These are phyloP conservation scores for Iberis pinnata DNA, from an alignment of 345 rosid genomes.

Conservation along the genomic window DNA sequence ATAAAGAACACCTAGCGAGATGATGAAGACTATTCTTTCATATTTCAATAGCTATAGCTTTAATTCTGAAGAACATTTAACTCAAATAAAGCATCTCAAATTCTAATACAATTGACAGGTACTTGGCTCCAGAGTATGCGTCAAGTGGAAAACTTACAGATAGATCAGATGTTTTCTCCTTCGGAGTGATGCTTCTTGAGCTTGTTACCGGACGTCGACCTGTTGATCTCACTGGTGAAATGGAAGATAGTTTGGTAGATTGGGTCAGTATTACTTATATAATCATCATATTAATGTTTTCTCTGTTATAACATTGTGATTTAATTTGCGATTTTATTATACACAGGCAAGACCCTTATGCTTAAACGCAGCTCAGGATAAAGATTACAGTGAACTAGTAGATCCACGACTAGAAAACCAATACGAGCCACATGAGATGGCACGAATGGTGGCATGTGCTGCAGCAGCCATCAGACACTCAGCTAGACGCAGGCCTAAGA, in stretches of 20 bases:
- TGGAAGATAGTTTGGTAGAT: constrained; percentile 91
- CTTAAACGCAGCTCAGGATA: constrained; percentile 51
- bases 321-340: too few species aligned
- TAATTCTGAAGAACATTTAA: not conserved
- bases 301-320: not conserved
- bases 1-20: constrained; percentile 9
- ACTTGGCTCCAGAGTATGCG: constrained; percentile 97
- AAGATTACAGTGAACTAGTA: constrained; percentile 49
- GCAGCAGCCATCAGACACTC: constrained; percentile 88
- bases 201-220: constrained; percentile 77
- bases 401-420: constrained; percentile 53
- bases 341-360: constrained; percentile 61
- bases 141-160: constrained; percentile 84
- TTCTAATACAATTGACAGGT: constrained; percentile 34
- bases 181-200: constrained; percentile 88
- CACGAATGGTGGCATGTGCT: constrained; percentile 83
- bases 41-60: not conserved
- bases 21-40: not conserved
- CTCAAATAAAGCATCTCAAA: constrained; percentile 16
- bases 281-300: not conserved
- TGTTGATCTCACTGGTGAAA: constrained; percentile 52
- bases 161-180: constrained; percentile 92
- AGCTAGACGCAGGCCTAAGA: constrained; percentile 73
- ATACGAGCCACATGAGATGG: constrained; percentile 65
- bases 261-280: constrained; percentile 62